phyloP scores from a whole-genome alignment of 768 basidiomycete genomes.

The Nidula microcarpa region DNA sequence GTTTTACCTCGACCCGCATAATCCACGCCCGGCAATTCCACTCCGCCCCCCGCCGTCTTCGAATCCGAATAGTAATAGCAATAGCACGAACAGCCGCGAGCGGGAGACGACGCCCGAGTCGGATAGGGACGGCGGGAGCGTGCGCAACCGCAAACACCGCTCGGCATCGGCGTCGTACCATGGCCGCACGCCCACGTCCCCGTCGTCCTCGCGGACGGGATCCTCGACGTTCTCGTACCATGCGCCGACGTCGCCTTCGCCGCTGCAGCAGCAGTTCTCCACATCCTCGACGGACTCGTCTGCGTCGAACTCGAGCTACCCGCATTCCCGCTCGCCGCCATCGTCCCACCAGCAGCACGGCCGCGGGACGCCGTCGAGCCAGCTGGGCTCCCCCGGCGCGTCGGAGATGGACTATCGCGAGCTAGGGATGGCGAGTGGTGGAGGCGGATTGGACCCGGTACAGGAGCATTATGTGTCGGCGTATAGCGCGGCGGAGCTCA shows the following conservation, averaged over 20 bases:
- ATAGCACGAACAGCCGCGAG: background rate
- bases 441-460: slow-evolving; percentile 34
- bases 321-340: slow-evolving; percentile 15
- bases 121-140: slow-evolving; percentile 12
- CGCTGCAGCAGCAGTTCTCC: slow-evolving; percentile 63
- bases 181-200: slow-evolving; percentile 39
- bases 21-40: slow-evolving; percentile 74
- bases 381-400: slow-evolving; percentile 10
- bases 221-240: slow-evolving; percentile 55
- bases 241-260: slow-evolving; percentile 58
- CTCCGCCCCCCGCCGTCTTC: slow-evolving; percentile 40
- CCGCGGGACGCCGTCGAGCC: slow-evolving; percentile 16
- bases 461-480: slow-evolving; percentile 69
- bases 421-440: slow-evolving; percentile 13
- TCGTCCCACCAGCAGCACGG: slow-evolving; percentile 16
- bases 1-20: slow-evolving; percentile 79
- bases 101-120: slow-evolving; percentile 15
- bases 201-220: slow-evolving; percentile 48
- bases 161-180: slow-evolving; percentile 16
- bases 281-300: slow-evolving; percentile 23
- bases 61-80: background rate
- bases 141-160: slow-evolving; percentile 4
- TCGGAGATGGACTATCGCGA: slow-evolving; percentile 32
- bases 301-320: slow-evolving; percentile 2
- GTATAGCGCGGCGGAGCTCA: slow-evolving; percentile 69